Conservation (phyloP, 768 basidiomycete species). For the Infundibulicybe gibba region DNA sequence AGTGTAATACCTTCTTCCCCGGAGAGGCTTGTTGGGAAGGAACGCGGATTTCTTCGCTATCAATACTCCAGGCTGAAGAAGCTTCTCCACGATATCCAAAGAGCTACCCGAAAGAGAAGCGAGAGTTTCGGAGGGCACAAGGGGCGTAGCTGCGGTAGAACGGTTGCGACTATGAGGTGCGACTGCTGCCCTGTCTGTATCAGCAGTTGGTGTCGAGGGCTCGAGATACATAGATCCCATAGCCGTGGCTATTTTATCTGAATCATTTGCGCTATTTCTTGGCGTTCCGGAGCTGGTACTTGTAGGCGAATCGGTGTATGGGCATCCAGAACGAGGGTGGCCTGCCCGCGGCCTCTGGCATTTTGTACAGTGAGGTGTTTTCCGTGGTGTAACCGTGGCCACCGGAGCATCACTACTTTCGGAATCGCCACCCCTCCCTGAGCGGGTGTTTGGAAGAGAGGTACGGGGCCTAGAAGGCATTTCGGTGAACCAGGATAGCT, state of each 20-base stretch:
- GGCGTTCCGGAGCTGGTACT: slow-evolving; percentile 5
- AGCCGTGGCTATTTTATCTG: slow-evolving; percentile 33
- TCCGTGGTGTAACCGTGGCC: slow-evolving; percentile 38
- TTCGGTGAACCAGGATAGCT: background rate
- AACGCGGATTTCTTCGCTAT: slow-evolving; percentile 21
- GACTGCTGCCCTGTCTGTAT: slow-evolving; percentile 28
- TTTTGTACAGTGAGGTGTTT: slow-evolving; percentile 49
- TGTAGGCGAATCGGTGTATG: slow-evolving; percentile 30
- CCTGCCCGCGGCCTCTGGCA: slow-evolving; percentile 53
- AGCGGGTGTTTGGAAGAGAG: slow-evolving; percentile 13
- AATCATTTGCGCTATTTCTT: slow-evolving; percentile 4
- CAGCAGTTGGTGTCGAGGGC: slow-evolving; percentile 16
- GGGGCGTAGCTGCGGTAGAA: slow-evolving; percentile 16
- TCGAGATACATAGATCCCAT: slow-evolving; percentile 44
- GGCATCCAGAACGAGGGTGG: slow-evolving; percentile 64
- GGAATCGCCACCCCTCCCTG: slow-evolving; percentile 1
- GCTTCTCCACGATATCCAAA: slow-evolving; percentile 39
- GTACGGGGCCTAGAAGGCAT: slow-evolving; percentile 18
- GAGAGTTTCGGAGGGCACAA: slow-evolving; percentile 36
- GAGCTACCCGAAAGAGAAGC: slow-evolving; percentile 47
- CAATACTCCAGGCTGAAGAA: slow-evolving; percentile 40
- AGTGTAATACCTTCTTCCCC: slow-evolving; percentile 29
- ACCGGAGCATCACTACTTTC: too few species aligned
- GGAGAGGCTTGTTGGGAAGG: slow-evolving; percentile 7
- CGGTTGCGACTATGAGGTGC: slow-evolving; percentile 28